Base-by-base conservation (phyloP, 495 filamentous ascomycete species). In the Elasticomyces elasticus region DNA sequence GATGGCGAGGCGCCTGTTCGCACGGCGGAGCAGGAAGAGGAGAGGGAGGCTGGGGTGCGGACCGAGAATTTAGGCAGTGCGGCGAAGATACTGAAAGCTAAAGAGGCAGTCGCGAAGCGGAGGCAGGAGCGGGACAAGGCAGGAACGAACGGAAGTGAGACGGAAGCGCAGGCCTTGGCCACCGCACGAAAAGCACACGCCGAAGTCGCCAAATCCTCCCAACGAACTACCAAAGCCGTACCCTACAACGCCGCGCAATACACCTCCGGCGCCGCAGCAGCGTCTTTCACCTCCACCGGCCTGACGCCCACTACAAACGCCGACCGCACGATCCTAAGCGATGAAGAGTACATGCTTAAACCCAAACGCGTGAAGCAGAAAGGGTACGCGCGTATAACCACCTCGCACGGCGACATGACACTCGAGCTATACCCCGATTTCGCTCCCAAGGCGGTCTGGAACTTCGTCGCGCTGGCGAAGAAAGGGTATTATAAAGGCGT, bases 271-370 rank as follows among this genome's bases (percentile, higher is more conserved):
- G 80, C 79, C 62, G 90, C 94, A 13, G 92, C 92, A 11, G 92
- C 92, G 23, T 94, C 87, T 49, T 88, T 99, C 64, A 99, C 92
- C 35, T 89, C 84, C 59, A 99, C 92, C 0, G 90, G 91, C 24
- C 69, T 97, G 46, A 97, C 94, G 13, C 90, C 90, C 0, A 85
- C 94, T 61, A 99, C 92, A 0, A 82, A 84, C 54, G 81, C 75
- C 58, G 88, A 94, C 58, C 79, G 89, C 49, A 91, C 92, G 23
- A 69, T 89, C 28, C 77, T 97, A 17, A 85, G 85, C 1, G 87
- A 95, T 54, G 92, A 99, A 69, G 88, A 96, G 61, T 97, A 89
- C 69, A 92, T 99, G 85, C 76, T 97, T 41, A 86, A 87, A 61
- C 87, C 90, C 12, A 83, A 81, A 43, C 82, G 87, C 41, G 83